These are phyloP conservation scores for Scedosporium dehoogii DNA, from an alignment of 2,329 filamentous ascomycete species.

Conservation along the genomic window DNA sequence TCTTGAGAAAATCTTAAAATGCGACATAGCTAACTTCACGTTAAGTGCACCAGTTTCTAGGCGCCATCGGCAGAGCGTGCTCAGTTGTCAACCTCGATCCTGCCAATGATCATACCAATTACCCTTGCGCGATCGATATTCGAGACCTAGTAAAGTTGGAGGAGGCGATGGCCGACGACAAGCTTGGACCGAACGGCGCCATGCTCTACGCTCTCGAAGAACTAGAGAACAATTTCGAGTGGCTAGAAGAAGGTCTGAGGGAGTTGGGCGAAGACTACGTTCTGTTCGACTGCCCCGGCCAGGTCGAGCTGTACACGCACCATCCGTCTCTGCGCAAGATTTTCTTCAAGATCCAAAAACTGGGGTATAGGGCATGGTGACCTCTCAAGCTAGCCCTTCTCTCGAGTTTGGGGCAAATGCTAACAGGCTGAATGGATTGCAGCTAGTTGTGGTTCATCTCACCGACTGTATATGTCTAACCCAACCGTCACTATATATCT, in stretches of 20 bases:
- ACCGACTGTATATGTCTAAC: constrained; percentile 92
- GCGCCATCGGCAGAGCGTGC: constrained; percentile 87
- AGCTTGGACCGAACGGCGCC: constrained; percentile 84
- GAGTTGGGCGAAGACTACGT: constrained; percentile 83
- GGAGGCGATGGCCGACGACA: constrained; percentile 87
- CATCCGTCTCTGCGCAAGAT: constrained; percentile 87
- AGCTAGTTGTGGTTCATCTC: constrained; percentile 90
- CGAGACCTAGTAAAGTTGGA: constrained; percentile 82
- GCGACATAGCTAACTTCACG: not conserved
- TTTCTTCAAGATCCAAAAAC: constrained; percentile 80
- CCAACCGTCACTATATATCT: constrained; percentile 88
- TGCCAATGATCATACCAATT: constrained; percentile 86
- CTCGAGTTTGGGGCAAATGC: not conserved
- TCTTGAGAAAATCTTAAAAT: too few species aligned
- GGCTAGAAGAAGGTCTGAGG: constrained; percentile 74
- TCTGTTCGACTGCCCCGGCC: constrained; percentile 91
- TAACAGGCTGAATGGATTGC: constrained; percentile 5
- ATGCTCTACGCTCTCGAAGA: constrained; percentile 92
- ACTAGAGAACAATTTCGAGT: constrained; percentile 86
- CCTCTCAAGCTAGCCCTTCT: not conserved
- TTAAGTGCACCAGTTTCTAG: constrained; percentile 90
- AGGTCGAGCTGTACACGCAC: constrained; percentile 95
- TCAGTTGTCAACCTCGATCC: constrained; percentile 95
- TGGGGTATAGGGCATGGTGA: constrained; percentile 72
- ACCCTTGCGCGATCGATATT: constrained; percentile 84